Evolutionary conservation across 768 basidiomycete genomes (phyloP).

Genomic region (Lactarius indigo): DNA sequence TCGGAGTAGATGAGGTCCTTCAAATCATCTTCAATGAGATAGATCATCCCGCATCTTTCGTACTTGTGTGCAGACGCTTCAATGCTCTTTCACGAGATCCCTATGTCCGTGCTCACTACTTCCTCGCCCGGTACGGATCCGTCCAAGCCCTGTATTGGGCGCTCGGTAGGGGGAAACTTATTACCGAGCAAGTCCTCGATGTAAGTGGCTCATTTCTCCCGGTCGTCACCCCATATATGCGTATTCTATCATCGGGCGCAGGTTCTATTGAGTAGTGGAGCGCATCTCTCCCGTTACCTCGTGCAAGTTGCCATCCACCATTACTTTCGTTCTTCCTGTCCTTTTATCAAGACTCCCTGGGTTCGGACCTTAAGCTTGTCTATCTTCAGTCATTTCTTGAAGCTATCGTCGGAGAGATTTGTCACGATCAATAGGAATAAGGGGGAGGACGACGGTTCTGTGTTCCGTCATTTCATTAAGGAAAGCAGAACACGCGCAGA

Average conservation of each 20-base stretch:
- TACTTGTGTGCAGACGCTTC: constrained; percentile 55
- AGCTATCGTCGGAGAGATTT: constrained; percentile 52
- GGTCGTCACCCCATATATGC: constrained; percentile 5
- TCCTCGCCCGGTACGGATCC: constrained; percentile 67
- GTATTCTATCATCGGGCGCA: constrained; percentile 30
- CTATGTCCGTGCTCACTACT: constrained; percentile 75
- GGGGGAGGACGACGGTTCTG: constrained; percentile 70
- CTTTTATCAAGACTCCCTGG: constrained; percentile 76
- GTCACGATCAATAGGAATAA: constrained; percentile 67
- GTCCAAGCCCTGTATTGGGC: constrained; percentile 72
- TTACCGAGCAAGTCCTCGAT: constrained; percentile 22
- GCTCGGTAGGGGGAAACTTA: constrained; percentile 57
- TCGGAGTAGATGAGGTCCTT: constrained; percentile 54
- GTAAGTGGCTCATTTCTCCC: constrained; percentile 17
- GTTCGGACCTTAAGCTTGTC: constrained; percentile 59
- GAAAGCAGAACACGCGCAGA: constrained; percentile 64
- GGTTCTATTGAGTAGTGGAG: constrained; percentile 73
- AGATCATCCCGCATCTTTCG: constrained; percentile 57
- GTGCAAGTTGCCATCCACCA: constrained; percentile 76
- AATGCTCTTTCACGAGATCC: constrained; percentile 64
- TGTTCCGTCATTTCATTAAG: constrained; percentile 63
- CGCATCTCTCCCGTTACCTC: constrained; percentile 75
- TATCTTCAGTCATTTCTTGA: constrained; percentile 63
- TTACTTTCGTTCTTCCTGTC: constrained; percentile 66
- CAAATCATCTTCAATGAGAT: constrained; percentile 73